These are phyloP conservation scores for Coemansia sp. DNA, from an alignment of 371 early-diverging fungal species.

Conservation along the genomic window DNA sequence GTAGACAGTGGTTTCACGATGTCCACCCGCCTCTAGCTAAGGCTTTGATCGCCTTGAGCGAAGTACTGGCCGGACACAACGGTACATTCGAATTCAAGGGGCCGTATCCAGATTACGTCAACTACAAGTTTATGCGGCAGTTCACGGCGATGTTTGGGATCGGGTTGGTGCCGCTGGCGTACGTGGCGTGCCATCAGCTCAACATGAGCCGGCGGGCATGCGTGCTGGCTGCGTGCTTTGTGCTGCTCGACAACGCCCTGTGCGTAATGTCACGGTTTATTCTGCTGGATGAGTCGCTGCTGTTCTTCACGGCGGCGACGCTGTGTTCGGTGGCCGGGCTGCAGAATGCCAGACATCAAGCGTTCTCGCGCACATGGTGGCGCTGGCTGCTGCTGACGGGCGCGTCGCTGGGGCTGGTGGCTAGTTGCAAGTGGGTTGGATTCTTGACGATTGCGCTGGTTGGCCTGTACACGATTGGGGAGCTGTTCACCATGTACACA, in stretches of 20 bases:
- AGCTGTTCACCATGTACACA: constrained; percentile 87
- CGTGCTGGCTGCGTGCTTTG: constrained; percentile 72
- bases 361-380: constrained; percentile 86
- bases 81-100: constrained; percentile 83
- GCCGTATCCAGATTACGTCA: constrained; percentile 79
- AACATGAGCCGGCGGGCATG: constrained; percentile 64
- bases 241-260: constrained; percentile 81
- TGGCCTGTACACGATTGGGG: constrained; percentile 91
- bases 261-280: constrained; percentile 92
- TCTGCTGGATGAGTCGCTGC: constrained; percentile 93
- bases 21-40: constrained; percentile 99
- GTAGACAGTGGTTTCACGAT: constrained; percentile 95
- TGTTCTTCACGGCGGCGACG: constrained; percentile 84
- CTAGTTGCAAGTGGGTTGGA: constrained; percentile 99
- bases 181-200: constrained; percentile 81
- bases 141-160: constrained; percentile 90
- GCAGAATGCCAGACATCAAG: constrained; percentile 60
- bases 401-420: constrained; percentile 84
- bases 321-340: constrained; percentile 70
- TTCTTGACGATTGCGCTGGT: constrained; percentile 91
- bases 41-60: constrained; percentile 90
- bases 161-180: constrained; percentile 88
- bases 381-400: constrained; percentile 87
- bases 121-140: constrained; percentile 89
- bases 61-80: constrained; percentile 81